phyloP scores from a whole-genome alignment of 352 stramenopile species.

The Plasmopara halstedii region DNA sequence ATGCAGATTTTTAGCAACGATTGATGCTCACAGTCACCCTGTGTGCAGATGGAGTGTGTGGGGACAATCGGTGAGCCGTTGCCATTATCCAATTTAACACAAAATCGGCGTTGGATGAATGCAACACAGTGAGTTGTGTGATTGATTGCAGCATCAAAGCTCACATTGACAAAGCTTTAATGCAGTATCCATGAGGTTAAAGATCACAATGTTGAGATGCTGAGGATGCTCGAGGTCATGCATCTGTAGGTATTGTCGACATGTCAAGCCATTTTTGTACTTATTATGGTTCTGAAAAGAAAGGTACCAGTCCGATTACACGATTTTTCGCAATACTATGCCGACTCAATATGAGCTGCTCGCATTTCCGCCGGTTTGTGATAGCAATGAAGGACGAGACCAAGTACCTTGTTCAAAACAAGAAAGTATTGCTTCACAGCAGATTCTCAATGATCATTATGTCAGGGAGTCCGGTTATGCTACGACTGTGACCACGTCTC shows the following conservation, averaged over 20 bases:
- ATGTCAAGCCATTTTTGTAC: background rate
- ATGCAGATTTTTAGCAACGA: background rate
- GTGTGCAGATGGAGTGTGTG: constrained; percentile 31
- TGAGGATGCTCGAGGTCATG: constrained; percentile 54
- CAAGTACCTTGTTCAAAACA: background rate
- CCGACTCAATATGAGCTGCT: constrained; percentile 15
- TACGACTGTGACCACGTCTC: constrained; percentile 16
- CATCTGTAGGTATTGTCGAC: constrained; percentile 29
- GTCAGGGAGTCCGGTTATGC: background rate
- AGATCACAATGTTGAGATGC: constrained; percentile 50
- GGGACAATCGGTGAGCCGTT: constrained; percentile 22
- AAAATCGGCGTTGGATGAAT: constrained; percentile 24
- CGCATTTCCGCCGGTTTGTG: constrained; percentile 10
- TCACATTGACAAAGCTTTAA: background rate
- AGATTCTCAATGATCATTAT: background rate
- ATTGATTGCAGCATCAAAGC: background rate
- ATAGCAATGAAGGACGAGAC: background rate
- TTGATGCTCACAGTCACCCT: background rate
- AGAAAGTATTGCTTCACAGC: constrained; percentile 1
- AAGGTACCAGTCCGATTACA: constrained; percentile 18
- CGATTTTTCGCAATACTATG: constrained; percentile 1
- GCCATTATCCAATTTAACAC: constrained; percentile 9
- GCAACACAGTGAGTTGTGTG: constrained; percentile 22
- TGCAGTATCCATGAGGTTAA: constrained; percentile 32
- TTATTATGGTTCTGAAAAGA: background rate